Evolutionary conservation across 305 asterid genomes (phyloP).

Genomic region (Plantago coronopus): DNA sequence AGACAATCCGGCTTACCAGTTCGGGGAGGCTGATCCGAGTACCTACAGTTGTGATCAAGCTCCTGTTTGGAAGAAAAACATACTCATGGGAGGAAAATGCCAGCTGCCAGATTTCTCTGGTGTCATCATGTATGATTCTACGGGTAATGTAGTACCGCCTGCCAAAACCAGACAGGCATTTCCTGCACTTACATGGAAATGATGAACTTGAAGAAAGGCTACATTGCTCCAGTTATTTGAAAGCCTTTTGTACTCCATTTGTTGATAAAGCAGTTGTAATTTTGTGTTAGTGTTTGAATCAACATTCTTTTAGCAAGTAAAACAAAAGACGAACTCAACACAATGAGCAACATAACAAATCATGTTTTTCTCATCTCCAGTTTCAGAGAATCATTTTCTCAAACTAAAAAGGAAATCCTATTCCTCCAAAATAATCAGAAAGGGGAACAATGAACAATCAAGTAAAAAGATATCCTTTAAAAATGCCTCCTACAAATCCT

Average conservation of each 20-base stretch:
- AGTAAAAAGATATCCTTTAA: no score
- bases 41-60: slow-evolving; percentile 46
- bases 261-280: slow-evolving; percentile 18
- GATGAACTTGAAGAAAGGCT: slow-evolving; percentile 12
- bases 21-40: slow-evolving; percentile 47
- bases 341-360: no score
- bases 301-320: no score
- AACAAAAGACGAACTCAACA: no score
- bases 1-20: slow-evolving; percentile 33
- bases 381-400: background rate
- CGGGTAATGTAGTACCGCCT: slow-evolving; percentile 49
- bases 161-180: slow-evolving; percentile 38
- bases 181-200: slow-evolving; percentile 72
- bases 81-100: slow-evolving; percentile 90
- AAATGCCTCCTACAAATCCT: no score
- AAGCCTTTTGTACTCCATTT: slow-evolving; percentile 8
- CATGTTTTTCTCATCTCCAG: background rate
- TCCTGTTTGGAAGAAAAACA: slow-evolving; percentile 77
- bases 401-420: background rate
- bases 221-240: background rate
- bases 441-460: no score
- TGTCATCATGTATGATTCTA: slow-evolving; percentile 70
- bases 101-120: slow-evolving; percentile 94
- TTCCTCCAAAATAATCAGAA: no score
- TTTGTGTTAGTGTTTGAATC: slow-evolving; percentile 1